Evolutionary conservation across 371 early-diverging fungal species (phyloP).

Genomic region (Lichtheimia ramosa): DNA sequence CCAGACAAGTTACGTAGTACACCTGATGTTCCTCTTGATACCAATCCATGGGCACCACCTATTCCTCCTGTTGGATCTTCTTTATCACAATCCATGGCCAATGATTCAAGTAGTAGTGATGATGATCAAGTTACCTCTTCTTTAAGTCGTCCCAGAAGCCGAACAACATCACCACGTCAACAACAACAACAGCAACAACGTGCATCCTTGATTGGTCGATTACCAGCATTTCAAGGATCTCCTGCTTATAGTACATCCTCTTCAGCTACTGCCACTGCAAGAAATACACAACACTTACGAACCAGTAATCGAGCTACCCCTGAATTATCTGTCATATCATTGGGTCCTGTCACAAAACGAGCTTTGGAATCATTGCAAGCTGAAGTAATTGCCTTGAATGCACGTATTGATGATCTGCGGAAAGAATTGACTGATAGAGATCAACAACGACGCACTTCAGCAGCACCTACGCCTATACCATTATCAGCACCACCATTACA

Average conservation of each 20-base stretch:
- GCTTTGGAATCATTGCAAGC: conserved; percentile 49
- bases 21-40: background rate
- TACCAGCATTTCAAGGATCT: conserved; percentile 10
- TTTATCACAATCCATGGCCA: background rate
- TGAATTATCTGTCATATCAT: conserved; percentile 24
- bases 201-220: background rate
- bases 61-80: background rate
- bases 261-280: conserved; percentile 37
- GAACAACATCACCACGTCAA: conserved; percentile 1
- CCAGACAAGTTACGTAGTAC: background rate
- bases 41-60: conserved; percentile 25
- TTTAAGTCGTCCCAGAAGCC: background rate
- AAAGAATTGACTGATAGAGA: conserved; percentile 27
- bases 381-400: conserved; percentile 47
- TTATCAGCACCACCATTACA: background rate
- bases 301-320: conserved; percentile 3
- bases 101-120: background rate
- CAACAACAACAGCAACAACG: conserved; percentile 1
- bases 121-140: background rate
- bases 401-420: conserved; percentile 46
- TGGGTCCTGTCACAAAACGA: conserved; percentile 45
- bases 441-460: conserved; percentile 12
- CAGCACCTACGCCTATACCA: background rate
- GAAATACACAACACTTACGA: conserved; percentile 3
- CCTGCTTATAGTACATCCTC: conserved; percentile 35